These are phyloP conservation scores for Isabelozyma pseudorhagii DNA, from an alignment of 805 yeast species.

Conservation along the genomic window DNA sequence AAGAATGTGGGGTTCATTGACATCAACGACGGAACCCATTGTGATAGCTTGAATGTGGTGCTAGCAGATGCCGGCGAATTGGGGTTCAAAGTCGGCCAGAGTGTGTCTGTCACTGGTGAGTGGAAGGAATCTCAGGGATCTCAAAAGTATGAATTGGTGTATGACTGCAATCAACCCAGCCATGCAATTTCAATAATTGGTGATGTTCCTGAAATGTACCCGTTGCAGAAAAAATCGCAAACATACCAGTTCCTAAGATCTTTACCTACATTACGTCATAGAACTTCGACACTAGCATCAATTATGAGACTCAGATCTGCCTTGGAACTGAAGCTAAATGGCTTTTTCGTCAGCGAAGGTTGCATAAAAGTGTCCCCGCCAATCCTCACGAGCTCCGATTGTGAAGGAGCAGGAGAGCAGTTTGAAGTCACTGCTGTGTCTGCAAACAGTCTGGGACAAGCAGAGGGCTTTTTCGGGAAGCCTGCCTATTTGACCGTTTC, in stretches of 20 bases:
- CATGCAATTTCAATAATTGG: conserved; percentile 53
- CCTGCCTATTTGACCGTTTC: conserved; percentile 81
- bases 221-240: conserved; percentile 79
- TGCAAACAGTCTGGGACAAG: conserved; percentile 11
- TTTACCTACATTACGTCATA: conserved; percentile 75
- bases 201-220: conserved; percentile 59
- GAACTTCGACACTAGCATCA: conserved; percentile 62
- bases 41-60: conserved; percentile 50
- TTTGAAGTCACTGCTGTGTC: conserved; percentile 51
- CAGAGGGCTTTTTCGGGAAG: conserved; percentile 57
- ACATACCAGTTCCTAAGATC: conserved; percentile 64
- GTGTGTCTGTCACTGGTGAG: conserved; percentile 29
- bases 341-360: conserved; percentile 50
- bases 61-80: conserved; percentile 21
- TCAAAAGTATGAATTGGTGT: conserved; percentile 30
- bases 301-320: conserved; percentile 70
- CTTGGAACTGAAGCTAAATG: conserved; percentile 51
- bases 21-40: conserved; percentile 71
- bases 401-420: conserved; percentile 97
- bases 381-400: conserved; percentile 80
- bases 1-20: conserved; percentile 81
- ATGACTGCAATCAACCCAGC: conserved; percentile 20
- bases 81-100: conserved; percentile 46
- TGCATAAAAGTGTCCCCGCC: conserved; percentile 85
- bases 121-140: conserved; percentile 31